Base-by-base conservation (phyloP, 2,329 filamentous ascomycete species). In the Colletotrichum sp. region DNA sequence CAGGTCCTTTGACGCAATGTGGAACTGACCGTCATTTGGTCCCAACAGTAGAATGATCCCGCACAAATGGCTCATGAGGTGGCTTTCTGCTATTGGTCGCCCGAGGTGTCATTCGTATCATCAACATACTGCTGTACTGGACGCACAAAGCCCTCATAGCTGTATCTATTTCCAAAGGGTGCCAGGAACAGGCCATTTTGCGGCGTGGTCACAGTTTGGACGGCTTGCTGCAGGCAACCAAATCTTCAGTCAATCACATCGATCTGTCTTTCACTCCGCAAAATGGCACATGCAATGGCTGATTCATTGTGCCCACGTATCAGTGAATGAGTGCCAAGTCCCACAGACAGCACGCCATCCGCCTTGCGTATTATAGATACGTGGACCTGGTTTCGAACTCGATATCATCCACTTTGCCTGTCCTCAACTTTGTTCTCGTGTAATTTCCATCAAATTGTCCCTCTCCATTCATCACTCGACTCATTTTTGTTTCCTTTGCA, bases 391-490 rank as follows among this genome's bases (percentile, higher is more conserved):
- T 43, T 6, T 43, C 18, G 4, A 48, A 48, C 18, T 36, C 1
- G 13, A 48, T 48, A 21, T n/a, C 18, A 12, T 10, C 18, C 3
- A 21, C 0, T 48, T 21, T 21, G n/a, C 10, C 12, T 21, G 10
- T 48, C 43, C 18, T 52, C 43, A 52, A 52, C 12, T 7, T 52
- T 3, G 12, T 21, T 13, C 43, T 52, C 43, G 10, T 52, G 43
- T 3, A 9, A n/a, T n/a, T n/a, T n/a, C n/a, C 43, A 52, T 52
- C n/a, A 52, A 13, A 21, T 6, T 21, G 10, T 13, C 4, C 39
- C 18, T n/a, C 1, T 2, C 5, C 39, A 10, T n/a, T 6, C 0
- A 4, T 10, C 18, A 43, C 4, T n/a, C 7, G 39, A n/a, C 2
- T 52, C 43, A 13, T 13, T 12, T 0, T 21, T 7, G n/a, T 21